These are phyloP conservation scores for Trichoderma sp. DNA, from an alignment of 2,329 filamentous ascomycete species.

Conservation along the genomic window DNA sequence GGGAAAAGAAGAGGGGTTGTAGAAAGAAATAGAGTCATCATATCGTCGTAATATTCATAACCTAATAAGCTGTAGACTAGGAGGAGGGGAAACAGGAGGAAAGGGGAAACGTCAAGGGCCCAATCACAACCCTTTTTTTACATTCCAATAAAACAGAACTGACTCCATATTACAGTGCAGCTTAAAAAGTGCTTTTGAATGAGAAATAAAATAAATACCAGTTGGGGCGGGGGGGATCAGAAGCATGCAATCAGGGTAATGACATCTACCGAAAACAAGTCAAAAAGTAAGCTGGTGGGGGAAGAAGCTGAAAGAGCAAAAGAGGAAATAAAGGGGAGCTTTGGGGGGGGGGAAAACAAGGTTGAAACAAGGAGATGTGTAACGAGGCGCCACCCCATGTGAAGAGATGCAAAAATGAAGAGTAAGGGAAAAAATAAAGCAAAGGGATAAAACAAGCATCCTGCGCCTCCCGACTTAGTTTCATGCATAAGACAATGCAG, in stretches of 20 bases:
- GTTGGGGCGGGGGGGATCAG: conserved; percentile 21
- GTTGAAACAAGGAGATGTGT: conserved; percentile 5
- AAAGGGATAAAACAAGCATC: not conserved
- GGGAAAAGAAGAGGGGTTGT: not conserved
- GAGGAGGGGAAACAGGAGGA: conserved; percentile 33
- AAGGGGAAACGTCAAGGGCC: conserved; percentile 24
- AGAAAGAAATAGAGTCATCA: not conserved
- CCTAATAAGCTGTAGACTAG: conserved; percentile 31
- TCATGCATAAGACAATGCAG: conserved; percentile 11
- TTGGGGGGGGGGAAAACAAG: not conserved
- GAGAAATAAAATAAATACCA: conserved; percentile 23
- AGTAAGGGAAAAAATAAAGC: not conserved
- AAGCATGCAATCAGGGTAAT: conserved; percentile 20
- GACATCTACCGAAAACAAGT: conserved; percentile 5
- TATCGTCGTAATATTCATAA: conserved; percentile 17
- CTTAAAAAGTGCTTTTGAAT: not conserved
- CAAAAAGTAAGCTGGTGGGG: conserved; percentile 12
- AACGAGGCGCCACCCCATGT: conserved; percentile 4
- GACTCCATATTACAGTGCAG: conserved; percentile 10
- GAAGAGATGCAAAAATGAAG: not conserved
- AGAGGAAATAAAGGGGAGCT: not conserved
- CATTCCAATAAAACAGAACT: conserved; percentile 1
- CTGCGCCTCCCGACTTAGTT: conserved; percentile 1
- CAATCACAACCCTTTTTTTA: not conserved
- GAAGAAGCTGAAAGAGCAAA: conserved; percentile 15